Conservation (phyloP, 2,329 filamentous ascomycete genomes). For the Podosphaera xanthii region DNA sequence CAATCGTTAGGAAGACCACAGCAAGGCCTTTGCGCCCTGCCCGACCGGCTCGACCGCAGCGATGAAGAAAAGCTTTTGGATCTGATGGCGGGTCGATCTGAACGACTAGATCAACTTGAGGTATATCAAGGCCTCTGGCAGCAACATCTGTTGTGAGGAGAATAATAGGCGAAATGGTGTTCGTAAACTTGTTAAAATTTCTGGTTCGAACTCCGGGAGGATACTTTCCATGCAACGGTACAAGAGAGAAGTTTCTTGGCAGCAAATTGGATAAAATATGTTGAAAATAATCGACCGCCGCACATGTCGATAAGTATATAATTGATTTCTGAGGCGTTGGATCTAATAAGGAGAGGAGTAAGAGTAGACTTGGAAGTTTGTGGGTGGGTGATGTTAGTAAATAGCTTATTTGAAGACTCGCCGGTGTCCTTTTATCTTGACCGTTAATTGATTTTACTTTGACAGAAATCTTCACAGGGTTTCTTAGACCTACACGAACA, state of each 20-base stretch:
- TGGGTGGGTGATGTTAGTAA: constrained; percentile 51
- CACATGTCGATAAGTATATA: constrained; percentile 81
- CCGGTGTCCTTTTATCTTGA: constrained; percentile 72
- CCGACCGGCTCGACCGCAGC: constrained; percentile 70
- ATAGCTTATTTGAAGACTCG: constrained; percentile 82
- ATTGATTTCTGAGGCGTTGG: constrained; percentile 65
- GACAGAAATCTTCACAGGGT: constrained; percentile 85
- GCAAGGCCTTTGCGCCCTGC: constrained; percentile 73
- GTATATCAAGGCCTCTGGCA: constrained; percentile 75
- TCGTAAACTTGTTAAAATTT: constrained; percentile 65
- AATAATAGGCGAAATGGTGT: constrained; percentile 50
- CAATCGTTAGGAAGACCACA: constrained; percentile 65
- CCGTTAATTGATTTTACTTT: constrained; percentile 63
- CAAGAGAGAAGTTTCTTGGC: constrained; percentile 40
- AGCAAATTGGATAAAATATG: constrained; percentile 54
- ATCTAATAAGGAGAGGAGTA: constrained; percentile 46
- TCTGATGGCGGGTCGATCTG: constrained; percentile 73
- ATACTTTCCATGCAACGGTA: constrained; percentile 82
- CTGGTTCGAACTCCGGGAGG: constrained; percentile 67
- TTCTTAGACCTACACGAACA: constrained; percentile 72
- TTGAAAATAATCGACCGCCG: constrained; percentile 84
- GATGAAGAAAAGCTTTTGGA: constrained; percentile 86
- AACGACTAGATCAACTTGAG: constrained; percentile 72
- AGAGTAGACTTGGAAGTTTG: constrained; percentile 53
- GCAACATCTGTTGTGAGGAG: constrained; percentile 85